phyloP scores from a whole-genome alignment of 768 basidiomycete genomes.

The Hydnomerulius pinastri region DNA sequence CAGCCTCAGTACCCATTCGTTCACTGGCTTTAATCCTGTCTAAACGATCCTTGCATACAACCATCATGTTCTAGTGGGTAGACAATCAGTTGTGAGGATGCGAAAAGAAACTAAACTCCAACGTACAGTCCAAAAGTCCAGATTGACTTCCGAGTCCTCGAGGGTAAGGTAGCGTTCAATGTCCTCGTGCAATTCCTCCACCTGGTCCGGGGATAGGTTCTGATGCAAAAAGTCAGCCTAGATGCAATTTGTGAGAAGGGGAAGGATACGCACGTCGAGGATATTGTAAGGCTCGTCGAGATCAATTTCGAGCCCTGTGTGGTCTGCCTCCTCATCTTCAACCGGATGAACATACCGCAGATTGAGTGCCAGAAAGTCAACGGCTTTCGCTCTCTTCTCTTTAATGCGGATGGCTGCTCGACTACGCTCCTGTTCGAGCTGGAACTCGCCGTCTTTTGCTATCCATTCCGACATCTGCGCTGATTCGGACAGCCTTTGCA shows the following conservation, averaged over 20 bases:
- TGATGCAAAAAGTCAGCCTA: slow-evolving; percentile 32
- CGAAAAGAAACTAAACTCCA: not conserved
- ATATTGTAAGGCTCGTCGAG: slow-evolving; percentile 98
- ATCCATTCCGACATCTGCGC: slow-evolving; percentile 99
- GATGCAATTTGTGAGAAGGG: not conserved
- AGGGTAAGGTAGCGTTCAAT: slow-evolving; percentile 90
- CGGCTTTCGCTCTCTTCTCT: slow-evolving; percentile 97
- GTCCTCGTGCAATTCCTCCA: slow-evolving; percentile 91
- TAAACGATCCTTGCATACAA: slow-evolving; percentile 88
- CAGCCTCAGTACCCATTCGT: slow-evolving; percentile 66
- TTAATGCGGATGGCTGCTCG: slow-evolving; percentile 93
- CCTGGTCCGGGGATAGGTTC: slow-evolving; percentile 87
- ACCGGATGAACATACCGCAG: slow-evolving; percentile 85
- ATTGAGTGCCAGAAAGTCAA: slow-evolving; percentile 96
- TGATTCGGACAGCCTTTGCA: slow-evolving; percentile 89
- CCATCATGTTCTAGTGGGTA: slow-evolving; percentile 84
- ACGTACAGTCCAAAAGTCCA: slow-evolving; percentile 96
- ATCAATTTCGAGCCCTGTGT: slow-evolving; percentile 93
- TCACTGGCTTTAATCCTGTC: slow-evolving; percentile 69
- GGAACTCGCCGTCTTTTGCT: slow-evolving; percentile 95
- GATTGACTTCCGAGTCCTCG: slow-evolving; percentile 80
- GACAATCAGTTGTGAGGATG: slow-evolving; percentile 4
- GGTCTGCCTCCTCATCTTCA: slow-evolving; percentile 76
- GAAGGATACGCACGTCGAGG: slow-evolving; percentile 69
- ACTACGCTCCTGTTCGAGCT: slow-evolving; percentile 88